Base-by-base conservation (phyloP, 345 rosid genomes). In the Sisymbrium altissimum region DNA sequence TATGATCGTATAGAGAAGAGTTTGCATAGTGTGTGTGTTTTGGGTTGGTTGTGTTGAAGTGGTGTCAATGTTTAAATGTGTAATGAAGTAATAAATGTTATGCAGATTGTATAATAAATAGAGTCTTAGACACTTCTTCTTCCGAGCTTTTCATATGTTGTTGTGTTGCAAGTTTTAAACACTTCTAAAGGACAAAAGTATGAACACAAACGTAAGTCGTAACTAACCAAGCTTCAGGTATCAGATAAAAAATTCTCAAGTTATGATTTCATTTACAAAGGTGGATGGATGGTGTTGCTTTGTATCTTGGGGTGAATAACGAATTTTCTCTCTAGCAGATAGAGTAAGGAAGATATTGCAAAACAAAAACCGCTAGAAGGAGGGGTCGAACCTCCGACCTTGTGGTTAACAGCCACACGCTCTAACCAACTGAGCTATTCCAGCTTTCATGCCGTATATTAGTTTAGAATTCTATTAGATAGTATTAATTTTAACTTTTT, bases 401-500 rank as follows among this genome's bases (percentile, higher is more conserved):
- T 92, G 87, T 85, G 89, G 93, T 87, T 88, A 87, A 84, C 86
- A 84, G 88, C 92, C 86, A 86, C 87, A 89, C 89, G 89, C 88
- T 86, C 89, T 88, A 88, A 76, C 92, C 97, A 83, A 75, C 89
- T 89, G 94, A 92, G 87, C 89, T 86, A 89, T 69, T 89, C 92
- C 88, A 84, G 90, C 87, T 5, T 14, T 0, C 2, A 5, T 50
- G 15, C 0, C n/a, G n/a, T n/a, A n/a, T n/a, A n/a, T n/a, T n/a
- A n/a, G n/a, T n/a, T n/a, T n/a, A n/a, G n/a, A n/a, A n/a, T n/a
- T n/a, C n/a, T n/a, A n/a, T n/a, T n/a, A n/a, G n/a, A n/a, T n/a
- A n/a, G n/a, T n/a, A n/a, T n/a, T n/a, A n/a, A n/a, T n/a, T n/a
- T n/a, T n/a, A n/a, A n/a, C n/a, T n/a, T 30, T 30, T 30, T 30